These are phyloP conservation scores for Nemania sp. DNA, from an alignment of 2,329 filamentous ascomycete species.

Conservation along the genomic window DNA sequence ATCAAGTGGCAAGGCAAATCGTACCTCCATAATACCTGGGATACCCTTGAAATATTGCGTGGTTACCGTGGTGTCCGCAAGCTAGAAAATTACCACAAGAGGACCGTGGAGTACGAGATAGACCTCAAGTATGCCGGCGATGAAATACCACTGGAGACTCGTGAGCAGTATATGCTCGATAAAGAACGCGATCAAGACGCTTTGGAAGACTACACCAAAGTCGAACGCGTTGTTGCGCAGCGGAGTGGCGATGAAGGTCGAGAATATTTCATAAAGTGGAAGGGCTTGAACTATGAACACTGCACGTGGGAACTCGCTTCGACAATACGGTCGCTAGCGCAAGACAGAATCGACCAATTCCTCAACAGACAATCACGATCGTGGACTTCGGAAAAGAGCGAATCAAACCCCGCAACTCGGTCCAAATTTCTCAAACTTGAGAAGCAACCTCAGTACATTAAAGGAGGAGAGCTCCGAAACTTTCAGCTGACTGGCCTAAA, in stretches of 20 bases:
- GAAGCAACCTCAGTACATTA: constrained; percentile 83
- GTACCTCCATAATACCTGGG: constrained; percentile 95
- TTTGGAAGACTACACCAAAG: constrained; percentile 85
- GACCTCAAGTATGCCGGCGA: constrained; percentile 73
- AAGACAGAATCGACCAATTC: constrained; percentile 89
- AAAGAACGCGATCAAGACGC: constrained; percentile 88
- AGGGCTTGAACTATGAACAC: constrained; percentile 86
- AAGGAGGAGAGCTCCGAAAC: constrained; percentile 80
- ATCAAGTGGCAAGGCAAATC: constrained; percentile 98
- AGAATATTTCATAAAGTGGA: constrained; percentile 97
- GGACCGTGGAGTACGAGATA: constrained; percentile 78
- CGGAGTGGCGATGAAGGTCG: constrained; percentile 77
- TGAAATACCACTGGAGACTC: constrained; percentile 79
- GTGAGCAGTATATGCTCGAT: constrained; percentile 93
- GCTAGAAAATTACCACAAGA: constrained; percentile 92
- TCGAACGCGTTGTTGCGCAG: constrained; percentile 88
- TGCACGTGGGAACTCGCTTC: constrained; percentile 89
- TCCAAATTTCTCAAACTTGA: constrained; percentile 73
- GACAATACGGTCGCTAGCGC: constrained; percentile 76
- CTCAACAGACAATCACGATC: constrained; percentile 80
- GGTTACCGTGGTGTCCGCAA: constrained; percentile 84
- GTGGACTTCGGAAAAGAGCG: constrained; percentile 76
- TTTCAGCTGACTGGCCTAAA: constrained; percentile 95
- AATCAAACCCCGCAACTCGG: constrained; percentile 75
- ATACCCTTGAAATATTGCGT: constrained; percentile 73